phyloP scores from a whole-genome alignment of 768 basidiomycete species.

The Clitopilus hobsonii region DNA sequence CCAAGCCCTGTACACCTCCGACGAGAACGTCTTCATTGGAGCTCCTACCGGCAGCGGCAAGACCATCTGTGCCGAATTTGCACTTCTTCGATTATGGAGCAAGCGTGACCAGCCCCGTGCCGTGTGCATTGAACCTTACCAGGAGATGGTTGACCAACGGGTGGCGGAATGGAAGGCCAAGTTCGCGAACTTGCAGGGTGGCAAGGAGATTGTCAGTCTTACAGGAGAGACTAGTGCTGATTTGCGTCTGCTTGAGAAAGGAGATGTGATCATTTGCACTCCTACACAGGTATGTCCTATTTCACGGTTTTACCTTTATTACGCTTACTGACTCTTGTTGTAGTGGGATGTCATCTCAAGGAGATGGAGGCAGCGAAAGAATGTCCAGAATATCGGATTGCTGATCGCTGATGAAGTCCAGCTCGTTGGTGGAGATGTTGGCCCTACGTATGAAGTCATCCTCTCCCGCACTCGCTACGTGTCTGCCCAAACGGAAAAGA shows the following conservation, averaged over 20 bases:
- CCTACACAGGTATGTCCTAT: constrained; percentile 69
- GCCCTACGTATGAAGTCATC: constrained; percentile 94
- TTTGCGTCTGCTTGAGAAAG: constrained; percentile 81
- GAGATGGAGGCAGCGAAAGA: constrained; percentile 95
- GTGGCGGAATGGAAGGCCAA: constrained; percentile 87
- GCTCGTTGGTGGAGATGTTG: constrained; percentile 90
- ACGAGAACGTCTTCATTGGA: constrained; percentile 95
- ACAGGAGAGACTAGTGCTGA: constrained; percentile 95
- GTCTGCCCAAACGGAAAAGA: constrained; percentile 86
- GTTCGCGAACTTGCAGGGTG: constrained; percentile 78
- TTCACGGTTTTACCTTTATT: background rate
- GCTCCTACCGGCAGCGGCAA: constrained; percentile 97
- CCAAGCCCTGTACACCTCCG: constrained; percentile 93
- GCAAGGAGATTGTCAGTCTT: constrained; percentile 89
- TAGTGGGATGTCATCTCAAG: constrained; percentile 96
- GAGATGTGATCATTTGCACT: constrained; percentile 92
- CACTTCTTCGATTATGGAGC: constrained; percentile 91
- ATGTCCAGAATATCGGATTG: constrained; percentile 89
- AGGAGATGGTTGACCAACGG: constrained; percentile 93
- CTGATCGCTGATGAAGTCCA: constrained; percentile 96
- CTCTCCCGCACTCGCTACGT: constrained; percentile 97
- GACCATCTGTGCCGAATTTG: constrained; percentile 97
- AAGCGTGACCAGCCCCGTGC: constrained; percentile 77
- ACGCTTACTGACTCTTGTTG: constrained; percentile 2
- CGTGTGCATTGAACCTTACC: constrained; percentile 94